Percentiles rank a stretch among this genome's conserved stretches.
Evolutionary conservation across 345 rosid genomes (phyloP).

Genomic region (Citrus hindsii): DNA sequence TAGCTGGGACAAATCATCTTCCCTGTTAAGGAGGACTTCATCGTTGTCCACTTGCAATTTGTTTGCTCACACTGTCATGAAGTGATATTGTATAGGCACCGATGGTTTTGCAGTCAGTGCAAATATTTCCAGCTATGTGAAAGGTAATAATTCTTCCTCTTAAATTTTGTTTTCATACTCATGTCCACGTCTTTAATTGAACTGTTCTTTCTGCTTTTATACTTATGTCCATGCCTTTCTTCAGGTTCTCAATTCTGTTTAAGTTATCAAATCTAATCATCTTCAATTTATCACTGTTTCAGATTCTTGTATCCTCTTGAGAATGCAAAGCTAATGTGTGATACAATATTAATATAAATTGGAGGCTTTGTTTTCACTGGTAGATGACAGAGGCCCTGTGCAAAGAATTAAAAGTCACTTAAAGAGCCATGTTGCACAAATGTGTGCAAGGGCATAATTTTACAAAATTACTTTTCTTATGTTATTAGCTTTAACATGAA

Average conservation of each 20-base stretch:
- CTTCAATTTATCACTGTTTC: neutral
- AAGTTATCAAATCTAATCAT: neutral
- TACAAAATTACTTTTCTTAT: neutral
- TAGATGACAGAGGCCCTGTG: neutral
- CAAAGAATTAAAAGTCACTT: neutral
- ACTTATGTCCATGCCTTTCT: neutral
- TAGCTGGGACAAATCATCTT: constrained; percentile 50
- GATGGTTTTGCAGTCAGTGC: constrained; percentile 64
- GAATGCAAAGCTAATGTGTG: neutral
- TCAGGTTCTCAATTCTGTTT: neutral
- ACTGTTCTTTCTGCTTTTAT: neutral
- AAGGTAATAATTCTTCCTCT: constrained; percentile 30
- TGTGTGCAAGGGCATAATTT: neutral
- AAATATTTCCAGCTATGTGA: constrained; percentile 64
- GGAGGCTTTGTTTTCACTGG: neutral
- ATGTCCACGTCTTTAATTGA: neutral
- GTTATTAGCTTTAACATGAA: neutral
- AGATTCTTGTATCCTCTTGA: neutral
- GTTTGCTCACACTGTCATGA: constrained; percentile 46
- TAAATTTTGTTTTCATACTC: neutral
- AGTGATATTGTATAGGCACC: constrained; percentile 42
- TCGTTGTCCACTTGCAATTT: constrained; percentile 52
- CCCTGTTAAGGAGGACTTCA: constrained; percentile 51
- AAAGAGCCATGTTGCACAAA: neutral
- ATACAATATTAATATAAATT: neutral